Conservation (phyloP, 345 rosid species). For the Rhizophora mangle region DNA sequence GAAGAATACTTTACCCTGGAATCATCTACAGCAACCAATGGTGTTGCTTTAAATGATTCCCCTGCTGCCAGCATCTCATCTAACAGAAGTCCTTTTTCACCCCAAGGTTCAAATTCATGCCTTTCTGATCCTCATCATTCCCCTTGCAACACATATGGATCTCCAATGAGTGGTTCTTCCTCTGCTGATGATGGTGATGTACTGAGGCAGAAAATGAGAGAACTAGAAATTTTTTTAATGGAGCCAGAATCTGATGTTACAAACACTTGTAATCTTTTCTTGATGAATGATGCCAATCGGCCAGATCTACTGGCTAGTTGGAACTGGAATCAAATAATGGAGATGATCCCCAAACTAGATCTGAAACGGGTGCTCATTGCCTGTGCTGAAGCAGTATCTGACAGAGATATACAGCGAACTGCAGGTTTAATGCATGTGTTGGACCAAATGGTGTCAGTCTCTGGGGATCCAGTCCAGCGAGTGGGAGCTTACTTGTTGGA, state of each 20-base stretch:
- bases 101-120: slow-evolving; percentile 80
- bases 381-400: slow-evolving; percentile 64
- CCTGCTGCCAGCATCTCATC: slow-evolving; percentile 68
- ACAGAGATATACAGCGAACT: slow-evolving; percentile 45
- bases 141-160: slow-evolving; percentile 60
- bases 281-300: slow-evolving; percentile 38
- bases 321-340: slow-evolving; percentile 46
- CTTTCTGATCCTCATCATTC: slow-evolving; percentile 69
- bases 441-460: slow-evolving; percentile 88
- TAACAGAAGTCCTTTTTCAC: slow-evolving; percentile 64
- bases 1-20: slow-evolving; percentile 76
- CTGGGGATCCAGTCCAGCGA: slow-evolving; percentile 79
- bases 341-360: slow-evolving; percentile 55
- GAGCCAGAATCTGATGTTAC: slow-evolving; percentile 55
- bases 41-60: slow-evolving; percentile 50
- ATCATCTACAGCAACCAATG: slow-evolving; percentile 56
- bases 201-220: slow-evolving; percentile 59
- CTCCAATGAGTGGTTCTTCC: slow-evolving; percentile 77
- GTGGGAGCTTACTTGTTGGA: slow-evolving; percentile 88
- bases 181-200: slow-evolving; percentile 44
- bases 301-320: slow-evolving; percentile 32
- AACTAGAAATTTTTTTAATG: slow-evolving; percentile 60
- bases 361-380: slow-evolving; percentile 55
- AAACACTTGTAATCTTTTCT: slow-evolving; percentile 49
- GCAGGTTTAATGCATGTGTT: slow-evolving; percentile 55